Evolutionary conservation across 2,329 filamentous ascomycete genomes (phyloP).

Genomic region (Arthrobotrys sphaeroides): DNA sequence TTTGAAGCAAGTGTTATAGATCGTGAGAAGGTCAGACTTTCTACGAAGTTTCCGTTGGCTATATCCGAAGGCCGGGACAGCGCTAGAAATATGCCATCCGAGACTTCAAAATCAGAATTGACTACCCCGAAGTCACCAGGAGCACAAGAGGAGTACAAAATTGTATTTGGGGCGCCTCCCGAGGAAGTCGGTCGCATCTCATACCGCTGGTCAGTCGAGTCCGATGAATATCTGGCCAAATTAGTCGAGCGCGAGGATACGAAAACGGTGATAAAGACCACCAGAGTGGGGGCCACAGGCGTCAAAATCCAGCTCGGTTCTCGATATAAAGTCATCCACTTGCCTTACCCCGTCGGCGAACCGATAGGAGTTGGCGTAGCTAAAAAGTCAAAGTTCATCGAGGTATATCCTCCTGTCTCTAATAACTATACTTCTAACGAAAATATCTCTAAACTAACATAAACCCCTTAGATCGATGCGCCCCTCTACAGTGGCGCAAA

Average conservation of each 20-base stretch:
- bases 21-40: neutral
- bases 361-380: constrained; percentile 9
- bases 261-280: constrained; percentile 1
- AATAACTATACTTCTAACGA: neutral
- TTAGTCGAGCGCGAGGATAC: constrained; percentile 14
- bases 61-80: neutral
- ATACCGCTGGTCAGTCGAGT: constrained; percentile 20
- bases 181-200: neutral
- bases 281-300: neutral
- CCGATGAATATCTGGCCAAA: neutral
- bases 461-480: neutral
- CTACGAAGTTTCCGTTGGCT: neutral
- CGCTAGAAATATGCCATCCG: neutral
- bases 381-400: constrained; percentile 36
- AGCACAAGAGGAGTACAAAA: neutral
- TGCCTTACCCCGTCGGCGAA: constrained; percentile 16
- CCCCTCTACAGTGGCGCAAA: neutral
- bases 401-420: neutral
- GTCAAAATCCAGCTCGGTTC: constrained; percentile 7
- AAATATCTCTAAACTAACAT: neutral
- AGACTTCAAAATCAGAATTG: neutral
- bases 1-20: neutral
- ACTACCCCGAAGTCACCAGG: neutral
- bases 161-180: neutral
- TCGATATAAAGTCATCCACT: neutral